Conservation (phyloP, 768 basidiomycete genomes). For the Tremella yokohamensis region DNA sequence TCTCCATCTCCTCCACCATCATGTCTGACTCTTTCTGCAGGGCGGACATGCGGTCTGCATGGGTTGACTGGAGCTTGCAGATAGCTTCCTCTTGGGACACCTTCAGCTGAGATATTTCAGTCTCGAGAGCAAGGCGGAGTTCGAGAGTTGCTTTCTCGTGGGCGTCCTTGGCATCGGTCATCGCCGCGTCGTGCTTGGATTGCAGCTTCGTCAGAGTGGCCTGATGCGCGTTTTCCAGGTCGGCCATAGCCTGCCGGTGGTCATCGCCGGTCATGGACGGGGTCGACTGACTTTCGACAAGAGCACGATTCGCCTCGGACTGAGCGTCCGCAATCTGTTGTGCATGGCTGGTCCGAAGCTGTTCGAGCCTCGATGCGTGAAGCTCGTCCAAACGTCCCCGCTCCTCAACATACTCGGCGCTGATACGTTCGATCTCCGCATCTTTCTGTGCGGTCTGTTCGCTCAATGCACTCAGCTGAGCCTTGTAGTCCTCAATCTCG, state of each 20-base stretch:
- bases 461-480: not conserved
- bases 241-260: not conserved
- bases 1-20: conserved; percentile 32
- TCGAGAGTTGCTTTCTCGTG: conserved; percentile 9
- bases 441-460: not conserved
- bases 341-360: conserved; percentile 37
- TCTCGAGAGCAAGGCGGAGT: conserved; percentile 3
- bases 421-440: not conserved
- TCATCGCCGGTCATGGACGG: not conserved
- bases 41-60: conserved; percentile 14
- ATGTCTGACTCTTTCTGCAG: conserved; percentile 24
- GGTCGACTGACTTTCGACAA: conserved; percentile 10
- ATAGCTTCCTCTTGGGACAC: conserved; percentile 13
- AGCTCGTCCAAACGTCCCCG: not conserved
- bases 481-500: conserved; percentile 1
- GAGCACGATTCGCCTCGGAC: conserved; percentile 12
- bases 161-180: conserved; percentile 3
- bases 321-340: conserved; percentile 26
- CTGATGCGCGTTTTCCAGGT: conserved; percentile 5
- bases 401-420: not conserved
- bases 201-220: not conserved
- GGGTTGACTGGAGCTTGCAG: conserved; percentile 6
- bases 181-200: conserved; percentile 1
- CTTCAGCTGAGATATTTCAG: not conserved
- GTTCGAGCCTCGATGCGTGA: conserved; percentile 5